Conservation (phyloP, 495 filamentous ascomycete species). For the Penicillium lividum region DNA sequence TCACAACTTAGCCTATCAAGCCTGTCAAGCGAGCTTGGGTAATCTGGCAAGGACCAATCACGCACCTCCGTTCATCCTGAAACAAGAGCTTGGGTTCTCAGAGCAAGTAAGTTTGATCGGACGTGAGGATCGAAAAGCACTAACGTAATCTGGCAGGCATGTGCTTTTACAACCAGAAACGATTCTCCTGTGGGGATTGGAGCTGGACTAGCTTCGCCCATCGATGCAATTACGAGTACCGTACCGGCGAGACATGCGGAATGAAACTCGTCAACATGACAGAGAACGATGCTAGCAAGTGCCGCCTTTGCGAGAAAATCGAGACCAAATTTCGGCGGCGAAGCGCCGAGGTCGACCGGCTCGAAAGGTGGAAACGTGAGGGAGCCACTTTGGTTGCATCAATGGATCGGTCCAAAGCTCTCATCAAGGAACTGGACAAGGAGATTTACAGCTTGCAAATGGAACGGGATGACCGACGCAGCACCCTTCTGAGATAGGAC, state of each 20-base stretch:
- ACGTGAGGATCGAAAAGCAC: constrained; percentile 23
- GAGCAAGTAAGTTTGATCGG: constrained; percentile 39
- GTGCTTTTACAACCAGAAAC: constrained; percentile 61
- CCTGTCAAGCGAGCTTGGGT: constrained; percentile 30
- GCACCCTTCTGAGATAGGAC: constrained; percentile 32
- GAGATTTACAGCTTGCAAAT: constrained; percentile 60
- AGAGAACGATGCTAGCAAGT: constrained; percentile 60
- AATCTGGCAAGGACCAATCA: constrained; percentile 37
- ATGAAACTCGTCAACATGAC: constrained; percentile 82
- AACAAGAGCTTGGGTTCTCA: constrained; percentile 34
- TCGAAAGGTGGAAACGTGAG: constrained; percentile 80
- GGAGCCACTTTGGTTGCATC: constrained; percentile 69
- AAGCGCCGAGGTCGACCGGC: constrained; percentile 71
- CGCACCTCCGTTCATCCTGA: constrained; percentile 31
- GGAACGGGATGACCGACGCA: constrained; percentile 41
- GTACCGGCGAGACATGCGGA: constrained; percentile 96
- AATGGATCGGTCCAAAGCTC: constrained; percentile 71
- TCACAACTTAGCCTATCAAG: constrained; percentile 42
- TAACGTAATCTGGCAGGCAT: constrained; percentile 49
- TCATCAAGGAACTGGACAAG: constrained; percentile 59
- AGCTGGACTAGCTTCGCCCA: constrained; percentile 94
- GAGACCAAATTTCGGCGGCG: constrained; percentile 81
- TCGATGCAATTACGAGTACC: constrained; percentile 95
- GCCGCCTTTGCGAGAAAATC: constrained; percentile 88
- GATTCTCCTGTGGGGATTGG: constrained; percentile 78